phyloP scores from a whole-genome alignment of 176 grass and related monocot species.

The Cocos nucifera region DNA sequence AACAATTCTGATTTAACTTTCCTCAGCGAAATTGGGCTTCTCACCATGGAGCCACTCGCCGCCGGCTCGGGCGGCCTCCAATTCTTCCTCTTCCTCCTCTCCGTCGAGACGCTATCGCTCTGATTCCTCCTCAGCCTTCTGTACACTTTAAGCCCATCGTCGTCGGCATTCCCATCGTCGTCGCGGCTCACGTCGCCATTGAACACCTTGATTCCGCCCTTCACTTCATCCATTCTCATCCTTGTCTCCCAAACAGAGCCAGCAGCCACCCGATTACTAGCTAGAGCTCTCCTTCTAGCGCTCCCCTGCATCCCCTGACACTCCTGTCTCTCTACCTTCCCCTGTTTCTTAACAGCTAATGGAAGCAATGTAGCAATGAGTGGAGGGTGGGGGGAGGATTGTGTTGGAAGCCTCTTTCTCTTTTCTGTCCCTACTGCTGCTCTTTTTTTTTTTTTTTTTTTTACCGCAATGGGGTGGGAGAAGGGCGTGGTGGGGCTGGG shows the following conservation, averaged over 20 bases:
- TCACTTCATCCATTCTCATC: slow-evolving; percentile 89
- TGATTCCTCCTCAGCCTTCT: slow-evolving; percentile 64
- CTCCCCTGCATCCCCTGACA: slow-evolving; percentile 26
- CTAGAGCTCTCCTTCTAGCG: slow-evolving; percentile 39
- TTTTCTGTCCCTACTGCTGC: slow-evolving; percentile 1
- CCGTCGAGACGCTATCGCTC: slow-evolving; percentile 29
- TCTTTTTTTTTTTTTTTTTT: slow-evolving; percentile 11
- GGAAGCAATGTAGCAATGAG: slow-evolving; percentile 13
- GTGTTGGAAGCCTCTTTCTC: slow-evolving; percentile 13
- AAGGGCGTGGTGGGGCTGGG: not conserved
- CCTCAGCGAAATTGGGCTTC: slow-evolving; percentile 30
- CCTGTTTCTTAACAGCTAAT: slow-evolving; percentile 7
- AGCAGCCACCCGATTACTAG: slow-evolving; percentile 11
- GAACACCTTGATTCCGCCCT: slow-evolving; percentile 86
- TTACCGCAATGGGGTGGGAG: slow-evolving; percentile 9
- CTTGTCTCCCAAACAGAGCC: slow-evolving; percentile 63
- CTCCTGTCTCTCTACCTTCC: not conserved
- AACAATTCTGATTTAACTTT: slow-evolving; percentile 45
- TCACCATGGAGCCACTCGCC: slow-evolving; percentile 27
- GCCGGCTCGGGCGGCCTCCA: slow-evolving; percentile 45
- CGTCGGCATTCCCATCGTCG: slow-evolving; percentile 35
- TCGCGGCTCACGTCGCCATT: slow-evolving; percentile 21
- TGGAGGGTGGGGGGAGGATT: not conserved
- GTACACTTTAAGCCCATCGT: slow-evolving; percentile 56
- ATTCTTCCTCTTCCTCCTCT: slow-evolving; percentile 61